Conservation (phyloP, 2,329 filamentous ascomycete genomes). For the Monascus ruber region DNA sequence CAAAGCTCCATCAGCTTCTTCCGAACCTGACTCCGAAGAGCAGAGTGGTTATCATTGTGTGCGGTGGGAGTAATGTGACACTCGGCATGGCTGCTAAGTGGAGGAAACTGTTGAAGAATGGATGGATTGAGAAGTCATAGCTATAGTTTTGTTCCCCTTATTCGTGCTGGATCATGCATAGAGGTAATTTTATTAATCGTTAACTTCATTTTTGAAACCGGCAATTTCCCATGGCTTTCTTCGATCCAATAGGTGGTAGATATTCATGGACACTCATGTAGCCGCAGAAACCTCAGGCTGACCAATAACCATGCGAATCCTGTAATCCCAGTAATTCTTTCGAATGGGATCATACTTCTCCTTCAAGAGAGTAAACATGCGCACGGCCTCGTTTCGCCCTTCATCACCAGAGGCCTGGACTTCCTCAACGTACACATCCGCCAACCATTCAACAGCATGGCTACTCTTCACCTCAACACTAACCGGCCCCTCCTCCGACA, state of each 20-base stretch:
- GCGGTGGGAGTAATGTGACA: constrained; percentile 62
- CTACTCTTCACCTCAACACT: constrained; percentile 44
- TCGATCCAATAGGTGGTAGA: too few species aligned
- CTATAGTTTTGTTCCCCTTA: too few species aligned
- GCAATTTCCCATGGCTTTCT: too few species aligned
- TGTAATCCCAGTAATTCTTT: constrained; percentile 85
- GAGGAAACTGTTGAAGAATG: constrained; percentile 33
- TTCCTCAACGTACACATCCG: constrained; percentile 33
- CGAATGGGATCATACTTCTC: constrained; percentile 86
- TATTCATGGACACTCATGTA: constrained; percentile 2
- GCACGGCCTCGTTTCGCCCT: constrained; percentile 46
- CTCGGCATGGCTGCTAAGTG: constrained; percentile 51
- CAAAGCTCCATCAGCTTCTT: constrained; percentile 48
- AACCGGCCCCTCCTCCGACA: constrained; percentile 22
- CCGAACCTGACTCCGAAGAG: constrained; percentile 53
- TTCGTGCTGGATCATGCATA: too few species aligned
- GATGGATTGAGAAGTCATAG: constrained; percentile 16
- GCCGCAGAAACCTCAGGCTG: constrained; percentile 6
- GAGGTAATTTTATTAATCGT: too few species aligned
- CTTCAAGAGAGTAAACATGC: constrained; percentile 61
- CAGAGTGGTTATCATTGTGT: constrained; percentile 75
- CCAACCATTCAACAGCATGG: constrained; percentile 45
- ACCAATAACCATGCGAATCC: constrained; percentile 39
- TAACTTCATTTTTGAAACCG: too few species aligned
- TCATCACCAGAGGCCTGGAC: constrained; percentile 34